These are phyloP conservation scores for Boletales sp. DNA, from an alignment of 768 basidiomycete species.

Conservation along the genomic window DNA sequence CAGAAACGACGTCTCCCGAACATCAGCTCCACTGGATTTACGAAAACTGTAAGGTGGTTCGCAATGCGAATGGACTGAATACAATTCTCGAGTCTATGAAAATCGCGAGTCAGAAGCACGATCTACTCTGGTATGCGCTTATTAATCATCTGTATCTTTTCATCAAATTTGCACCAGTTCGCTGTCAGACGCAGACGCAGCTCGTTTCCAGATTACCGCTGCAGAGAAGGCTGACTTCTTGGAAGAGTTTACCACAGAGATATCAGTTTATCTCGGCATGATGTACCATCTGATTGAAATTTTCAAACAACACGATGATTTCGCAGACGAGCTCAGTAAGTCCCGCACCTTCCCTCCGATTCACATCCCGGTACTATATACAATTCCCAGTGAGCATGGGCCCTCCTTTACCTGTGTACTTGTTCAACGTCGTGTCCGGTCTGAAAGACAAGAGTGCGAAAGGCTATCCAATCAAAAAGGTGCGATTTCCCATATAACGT, in stretches of 20 bases:
- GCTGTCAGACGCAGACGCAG: slow-evolving; percentile 71
- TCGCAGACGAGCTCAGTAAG: slow-evolving; percentile 96
- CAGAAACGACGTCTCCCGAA: slow-evolving; percentile 87
- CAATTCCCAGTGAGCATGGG: slow-evolving; percentile 81
- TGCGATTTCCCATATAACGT: slow-evolving; percentile 25
- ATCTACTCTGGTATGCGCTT: slow-evolving; percentile 62
- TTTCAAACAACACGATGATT: slow-evolving; percentile 89
- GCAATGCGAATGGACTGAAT: slow-evolving; percentile 77
- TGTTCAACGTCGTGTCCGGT: slow-evolving; percentile 87
- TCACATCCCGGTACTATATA: slow-evolving; percentile 4
- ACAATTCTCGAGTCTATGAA: slow-evolving; percentile 86
- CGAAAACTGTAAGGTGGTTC: slow-evolving; percentile 85
- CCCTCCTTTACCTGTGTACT: slow-evolving; percentile 88
- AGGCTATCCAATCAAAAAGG: slow-evolving; percentile 98
- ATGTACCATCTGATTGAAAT: slow-evolving; percentile 93
- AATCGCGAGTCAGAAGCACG: slow-evolving; percentile 84
- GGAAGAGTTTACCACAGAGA: slow-evolving; percentile 89
- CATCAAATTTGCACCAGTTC: slow-evolving; percentile 42
- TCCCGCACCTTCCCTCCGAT: slow-evolving; percentile 1
- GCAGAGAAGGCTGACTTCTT: slow-evolving; percentile 74
- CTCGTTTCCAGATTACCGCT: slow-evolving; percentile 63
- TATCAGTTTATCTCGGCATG: slow-evolving; percentile 92
- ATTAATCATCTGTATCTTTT: not conserved
- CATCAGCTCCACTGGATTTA: slow-evolving; percentile 96
- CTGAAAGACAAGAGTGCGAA: slow-evolving; percentile 91